Evolutionary conservation across 352 stramenopile species (phyloP).

Genomic region (Phytophthora citrophthora): DNA sequence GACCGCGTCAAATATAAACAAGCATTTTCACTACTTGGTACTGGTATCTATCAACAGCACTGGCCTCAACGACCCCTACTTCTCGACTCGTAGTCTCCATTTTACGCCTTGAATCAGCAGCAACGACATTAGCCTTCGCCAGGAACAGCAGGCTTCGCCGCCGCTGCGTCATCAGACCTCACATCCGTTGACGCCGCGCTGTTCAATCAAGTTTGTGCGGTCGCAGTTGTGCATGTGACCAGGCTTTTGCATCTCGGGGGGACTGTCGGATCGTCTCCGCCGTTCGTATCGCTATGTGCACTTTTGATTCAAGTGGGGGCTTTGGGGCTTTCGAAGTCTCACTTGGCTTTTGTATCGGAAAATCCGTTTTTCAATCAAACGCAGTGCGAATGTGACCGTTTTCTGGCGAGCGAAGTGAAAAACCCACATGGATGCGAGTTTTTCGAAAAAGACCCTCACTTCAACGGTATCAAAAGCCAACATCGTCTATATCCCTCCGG

Average conservation of each 20-base stretch:
- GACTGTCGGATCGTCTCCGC: background rate
- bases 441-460: background rate
- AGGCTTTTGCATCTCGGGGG: constrained; percentile 3
- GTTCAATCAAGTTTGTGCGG: constrained; percentile 27
- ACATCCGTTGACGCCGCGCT: constrained; percentile 6
- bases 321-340: background rate
- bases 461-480: too few relatives aligned
- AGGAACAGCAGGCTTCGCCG: background rate
- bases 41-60: background rate
- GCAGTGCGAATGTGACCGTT: constrained; percentile 6
- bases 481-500: background rate
- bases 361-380: constrained; percentile 44
- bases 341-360: constrained; percentile 32
- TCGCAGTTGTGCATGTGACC: constrained; percentile 11
- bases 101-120: background rate
- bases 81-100: background rate
- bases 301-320: constrained; percentile 34
- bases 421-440: background rate
- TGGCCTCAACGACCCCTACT: background rate
- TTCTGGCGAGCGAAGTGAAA: constrained; percentile 4
- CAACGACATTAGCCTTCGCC: background rate
- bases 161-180: background rate
- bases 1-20: background rate
- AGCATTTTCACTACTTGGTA: background rate
- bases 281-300: constrained; percentile 31